Evolutionary conservation across 225 moss, liverwort and hornwort genomes (phyloP).

Genomic region (Asterella californica): DNA sequence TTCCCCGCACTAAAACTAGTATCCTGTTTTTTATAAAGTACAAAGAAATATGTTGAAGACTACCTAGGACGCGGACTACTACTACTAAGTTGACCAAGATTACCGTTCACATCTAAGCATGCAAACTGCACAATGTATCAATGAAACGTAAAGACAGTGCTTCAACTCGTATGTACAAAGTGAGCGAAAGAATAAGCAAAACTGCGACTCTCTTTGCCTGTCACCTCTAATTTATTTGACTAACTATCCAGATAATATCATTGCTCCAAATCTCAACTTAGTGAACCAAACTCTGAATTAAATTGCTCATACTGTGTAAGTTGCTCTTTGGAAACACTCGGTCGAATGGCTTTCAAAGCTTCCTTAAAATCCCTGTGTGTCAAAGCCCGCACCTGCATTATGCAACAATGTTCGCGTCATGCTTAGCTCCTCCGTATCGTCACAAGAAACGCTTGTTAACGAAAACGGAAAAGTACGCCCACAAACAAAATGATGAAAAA

Average conservation of each 20-base stretch:
- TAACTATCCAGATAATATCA: background rate
- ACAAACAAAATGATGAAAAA: background rate
- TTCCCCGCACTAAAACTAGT: background rate
- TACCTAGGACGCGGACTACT: background rate
- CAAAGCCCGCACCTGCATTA: constrained; percentile 60
- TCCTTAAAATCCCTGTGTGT: constrained; percentile 67
- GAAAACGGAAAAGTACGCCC: background rate
- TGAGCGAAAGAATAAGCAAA: background rate
- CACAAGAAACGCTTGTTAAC: background rate
- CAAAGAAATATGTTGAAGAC: background rate
- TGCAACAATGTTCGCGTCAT: background rate
- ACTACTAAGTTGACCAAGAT: background rate
- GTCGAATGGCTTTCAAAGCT: constrained; percentile 82
- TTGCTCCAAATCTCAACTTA: constrained; percentile 24
- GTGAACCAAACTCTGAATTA: constrained; percentile 76
- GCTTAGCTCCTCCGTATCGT: background rate
- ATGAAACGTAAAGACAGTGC: background rate
- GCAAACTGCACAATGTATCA: background rate
- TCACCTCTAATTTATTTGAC: background rate
- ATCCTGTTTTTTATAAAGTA: background rate
- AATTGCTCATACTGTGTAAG: constrained; percentile 71
- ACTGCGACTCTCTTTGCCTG: background rate
- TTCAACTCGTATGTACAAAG: constrained; percentile 24
- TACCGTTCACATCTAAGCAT: background rate
- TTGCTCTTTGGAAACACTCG: constrained; percentile 79